Evolutionary conservation across 2,329 filamentous ascomycete species (phyloP), one percentile per base, ranked within the genome.

Genomic region (Didymellaceae sp.): DNA sequence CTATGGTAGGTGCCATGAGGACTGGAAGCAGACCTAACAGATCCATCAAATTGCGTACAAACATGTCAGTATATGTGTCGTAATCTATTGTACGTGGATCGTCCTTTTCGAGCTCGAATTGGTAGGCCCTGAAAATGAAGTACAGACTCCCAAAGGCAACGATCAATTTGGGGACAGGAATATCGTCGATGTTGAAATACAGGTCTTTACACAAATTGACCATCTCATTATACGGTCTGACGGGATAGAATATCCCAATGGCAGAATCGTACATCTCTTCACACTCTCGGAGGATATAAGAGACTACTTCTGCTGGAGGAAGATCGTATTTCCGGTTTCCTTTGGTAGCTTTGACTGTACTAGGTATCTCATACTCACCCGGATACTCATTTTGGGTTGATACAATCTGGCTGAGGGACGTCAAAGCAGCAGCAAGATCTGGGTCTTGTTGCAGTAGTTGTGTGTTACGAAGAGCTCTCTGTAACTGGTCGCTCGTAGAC

Each of bases 111-210:
- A 65, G 59, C 2, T 61, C 38, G 8, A 62, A 52, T 0, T 61
- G 59, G 44, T 75, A 62, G 34, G 73, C 72, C 1, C 60, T 57
- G 52, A 75, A 75, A 2, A 74, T 21, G 34, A 72, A 74, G 3
- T 67, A 68, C 2, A 76, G 43, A 22, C 66, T 75, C 3, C 70
- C 65, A 40, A 73, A 75, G 0, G 72, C 66, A 1, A 76, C 61
- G 2, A 75, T 65, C 6, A 71, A 64, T 9, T 75, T 71, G 3
- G 67, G 39, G 11, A 71, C 61, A 0, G 50, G 63, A 42, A 74
- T 67, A 5, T 66, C 62, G 6, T 73, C 65, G 4, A 73, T 45
- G 1, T 70, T 66, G 37, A 76, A 76, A 45, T 72, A 75, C 6
- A 76, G 39, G 11, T 53, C 50, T n/a, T 53, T 53, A 30, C 50